A percentile compares a stretch with the other conserved stretches of the same genome.
phyloP scores from a whole-genome alignment of 2,329 filamentous ascomycete genomes.

The Drechslerella dactyloides region DNA sequence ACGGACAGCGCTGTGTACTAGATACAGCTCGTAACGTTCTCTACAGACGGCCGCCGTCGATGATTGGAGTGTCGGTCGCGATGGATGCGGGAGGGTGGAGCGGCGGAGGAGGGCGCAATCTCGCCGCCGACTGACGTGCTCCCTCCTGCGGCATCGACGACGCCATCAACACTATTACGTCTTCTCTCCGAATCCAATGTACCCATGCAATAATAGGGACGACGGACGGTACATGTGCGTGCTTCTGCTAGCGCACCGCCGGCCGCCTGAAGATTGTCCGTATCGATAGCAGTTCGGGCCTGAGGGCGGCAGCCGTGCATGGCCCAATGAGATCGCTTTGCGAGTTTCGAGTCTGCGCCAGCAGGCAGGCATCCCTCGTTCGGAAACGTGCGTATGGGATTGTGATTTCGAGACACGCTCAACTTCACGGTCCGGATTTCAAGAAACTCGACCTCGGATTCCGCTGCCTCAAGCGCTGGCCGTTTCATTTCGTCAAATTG shows the following conservation, averaged over 20 bases:
- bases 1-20: no score
- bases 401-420: background rate
- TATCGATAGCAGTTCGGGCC: slow-evolving; percentile 10
- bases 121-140: slow-evolving; percentile 34
- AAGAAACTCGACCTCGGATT: no score
- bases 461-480: background rate
- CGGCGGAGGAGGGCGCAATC: slow-evolving; percentile 22
- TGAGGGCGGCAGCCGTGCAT: background rate
- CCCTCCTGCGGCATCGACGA: background rate
- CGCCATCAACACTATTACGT: no score
- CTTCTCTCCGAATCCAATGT: no score
- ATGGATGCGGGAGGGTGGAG: background rate
- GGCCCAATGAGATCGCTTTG: slow-evolving; percentile 6
- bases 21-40: no score
- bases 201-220: background rate
- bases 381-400: no score
- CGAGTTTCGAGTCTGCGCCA: background rate
- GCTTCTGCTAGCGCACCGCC: no score
- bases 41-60: background rate
- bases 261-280: background rate
- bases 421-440: no score
- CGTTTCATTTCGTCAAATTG: background rate
- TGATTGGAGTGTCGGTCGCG: background rate
- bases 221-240: no score
- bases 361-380: background rate